Evolutionary conservation across 1,284 basidiomycete genomes (phyloP), one percentile per base, ranked within the genome.

Genomic region (Neolentinus lepideus): DNA sequence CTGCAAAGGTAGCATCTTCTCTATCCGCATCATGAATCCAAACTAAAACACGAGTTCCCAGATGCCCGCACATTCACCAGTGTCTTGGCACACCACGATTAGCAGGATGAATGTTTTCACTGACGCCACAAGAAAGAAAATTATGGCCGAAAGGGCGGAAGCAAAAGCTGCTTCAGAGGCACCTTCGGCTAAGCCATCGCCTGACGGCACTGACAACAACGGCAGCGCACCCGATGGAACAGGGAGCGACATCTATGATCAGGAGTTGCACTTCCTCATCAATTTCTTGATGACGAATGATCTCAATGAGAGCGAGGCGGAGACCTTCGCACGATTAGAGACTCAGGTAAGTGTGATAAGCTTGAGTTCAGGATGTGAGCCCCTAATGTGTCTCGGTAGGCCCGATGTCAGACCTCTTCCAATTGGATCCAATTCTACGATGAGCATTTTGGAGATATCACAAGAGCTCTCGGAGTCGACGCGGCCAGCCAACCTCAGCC

Each of bases 401-500:
- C 24, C 8, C 24, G 8, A 6, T 50, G 47, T 50, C 22, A 26
- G 24, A 50, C 24, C 21, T 25, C 22, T 6, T 12, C 24, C 4
- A 50, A n/a, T 50, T 50, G 47, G 47, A 25, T 29, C 47, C 24
- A 50, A n/a, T 50, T 50, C 24, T 50, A 50, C n/a, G 47, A 50
- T n/a, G 27, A 50, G n/a, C 47, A 50, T 43, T 16, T 43, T 6
- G 38, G n/a, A n/a, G 38, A 43, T 21, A 43, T 43, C 38, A 43
- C 38, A n/a, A 43, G 38, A 43, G 38, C 38, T 4, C 19, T 43
- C 6, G 38, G 38, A 21, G 12, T 43, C 38, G 38, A 43, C n/a
- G 38, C 38, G 6, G 16, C 3, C 6, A 16, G 38, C 19, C 16
- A 16, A 16, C 38, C 38, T 43, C 8, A n/a, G 4, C 19, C 38